These are phyloP conservation scores for Datura wrightii DNA, from an alignment of 257 asterid species.

Conservation along the genomic window DNA sequence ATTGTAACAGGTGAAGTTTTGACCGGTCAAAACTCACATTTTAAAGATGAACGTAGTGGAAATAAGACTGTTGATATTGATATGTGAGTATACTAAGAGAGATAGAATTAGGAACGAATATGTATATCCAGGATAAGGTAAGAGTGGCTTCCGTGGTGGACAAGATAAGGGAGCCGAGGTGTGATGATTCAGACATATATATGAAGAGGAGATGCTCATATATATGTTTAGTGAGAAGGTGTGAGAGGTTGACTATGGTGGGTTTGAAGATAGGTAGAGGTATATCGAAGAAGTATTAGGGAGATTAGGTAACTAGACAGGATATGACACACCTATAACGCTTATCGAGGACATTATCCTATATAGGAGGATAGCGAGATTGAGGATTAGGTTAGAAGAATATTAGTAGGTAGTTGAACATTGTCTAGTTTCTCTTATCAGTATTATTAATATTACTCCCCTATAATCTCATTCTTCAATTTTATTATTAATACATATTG, in stretches of 20 bases:
- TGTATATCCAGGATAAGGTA: background rate
- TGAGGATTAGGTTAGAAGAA: background rate
- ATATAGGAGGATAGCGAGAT: background rate
- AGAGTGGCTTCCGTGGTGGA: background rate
- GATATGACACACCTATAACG: too few species aligned
- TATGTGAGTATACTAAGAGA: too few species aligned
- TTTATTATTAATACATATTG: background rate
- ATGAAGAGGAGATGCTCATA: background rate
- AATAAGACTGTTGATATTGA: background rate
- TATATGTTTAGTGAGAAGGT: background rate
- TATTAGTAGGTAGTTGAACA: background rate
- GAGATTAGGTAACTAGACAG: background rate
- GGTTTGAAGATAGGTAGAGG: background rate
- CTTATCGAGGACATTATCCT: background rate
- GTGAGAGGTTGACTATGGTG: background rate
- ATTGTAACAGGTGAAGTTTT: too few species aligned
- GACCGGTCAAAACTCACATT: too few species aligned
- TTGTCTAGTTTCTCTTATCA: background rate
- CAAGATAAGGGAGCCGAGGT: background rate
- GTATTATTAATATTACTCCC: background rate
- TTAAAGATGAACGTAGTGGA: fast-evolving
- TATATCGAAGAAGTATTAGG: fast-evolving
- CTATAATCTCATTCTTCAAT: background rate
- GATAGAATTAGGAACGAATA: fast-evolving
- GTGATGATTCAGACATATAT: background rate